Base-by-base conservation (phyloP, 495 filamentous ascomycete species). In the Xylaria nigripes region DNA sequence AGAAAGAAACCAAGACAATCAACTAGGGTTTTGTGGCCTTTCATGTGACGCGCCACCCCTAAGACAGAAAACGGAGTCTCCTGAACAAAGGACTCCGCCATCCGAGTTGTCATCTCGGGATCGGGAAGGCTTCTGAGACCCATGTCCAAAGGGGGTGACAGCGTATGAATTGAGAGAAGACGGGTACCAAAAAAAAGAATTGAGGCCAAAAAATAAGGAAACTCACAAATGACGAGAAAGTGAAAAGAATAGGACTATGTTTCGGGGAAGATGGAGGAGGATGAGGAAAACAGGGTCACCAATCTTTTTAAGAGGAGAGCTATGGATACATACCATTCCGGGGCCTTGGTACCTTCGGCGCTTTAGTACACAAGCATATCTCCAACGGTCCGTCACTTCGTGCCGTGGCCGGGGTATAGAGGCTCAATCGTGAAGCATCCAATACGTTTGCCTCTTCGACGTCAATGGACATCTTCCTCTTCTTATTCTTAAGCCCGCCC, bases 301-400 rank as follows among this genome's bases (percentile, higher is more conserved):
- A 18, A 5, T 7, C 22, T 53, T 49, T 64, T 50, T 54, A 34
- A 19, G 43, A 45, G 32, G 42, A 41, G 56, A 48, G 40, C 34
- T 23, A 34, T 19, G 47, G 61, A 63, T 55, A 81, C 89, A 71
- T 79, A 97, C 93, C 90, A 76, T 98, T 98, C 64, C 93, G 82
- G 50, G 93, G 93, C 61, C 93, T 75, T 23, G 93, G 93, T 48
- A 97, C 89, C 70, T 96, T 95, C 5, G 90, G 89, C 59, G 89
- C 88, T 22, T 89, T 89, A 59, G 94, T 87, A 70, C 93, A 98
- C 61, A 96, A 81, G 74, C 93, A 98, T 53, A 96, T 73, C 25
- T 76, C 74, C 45, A 68, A 61, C 16, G 63, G 60, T 38, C 60
- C 58, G 48, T 69, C 67, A 40, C 63, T 58, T 7, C 60, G 61